A percentile compares a stretch with the other conserved stretches of the same genome.
These are phyloP conservation scores for Neobulgaria alba DNA, from an alignment of 2,329 filamentous ascomycete species.

Conservation along the genomic window DNA sequence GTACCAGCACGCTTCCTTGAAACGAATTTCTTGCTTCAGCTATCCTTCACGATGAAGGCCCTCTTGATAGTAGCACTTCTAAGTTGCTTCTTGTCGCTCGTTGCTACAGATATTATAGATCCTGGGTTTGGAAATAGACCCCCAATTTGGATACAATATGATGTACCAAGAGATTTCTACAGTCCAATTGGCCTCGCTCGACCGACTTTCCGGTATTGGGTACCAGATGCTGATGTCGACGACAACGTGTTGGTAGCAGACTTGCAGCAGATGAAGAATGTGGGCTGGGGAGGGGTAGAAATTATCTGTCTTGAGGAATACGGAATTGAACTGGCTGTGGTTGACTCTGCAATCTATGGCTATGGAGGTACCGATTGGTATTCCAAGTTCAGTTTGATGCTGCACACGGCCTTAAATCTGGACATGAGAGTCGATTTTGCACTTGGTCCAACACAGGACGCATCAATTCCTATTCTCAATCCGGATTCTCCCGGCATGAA, in stretches of 20 bases:
- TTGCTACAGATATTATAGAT: background rate
- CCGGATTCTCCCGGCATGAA: background rate
- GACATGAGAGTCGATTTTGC: background rate
- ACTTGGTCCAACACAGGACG: background rate
- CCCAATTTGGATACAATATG: background rate
- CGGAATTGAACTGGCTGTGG: background rate
- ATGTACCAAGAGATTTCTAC: background rate
- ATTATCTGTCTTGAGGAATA: background rate
- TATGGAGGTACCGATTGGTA: background rate
- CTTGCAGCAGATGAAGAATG: background rate
- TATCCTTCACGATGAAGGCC: background rate
- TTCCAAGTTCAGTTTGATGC: background rate
- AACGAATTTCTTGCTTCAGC: too few species aligned
- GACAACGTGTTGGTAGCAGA: background rate
- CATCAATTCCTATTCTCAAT: background rate
- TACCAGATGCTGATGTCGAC: background rate
- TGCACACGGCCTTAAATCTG: background rate
- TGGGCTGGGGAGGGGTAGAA: background rate
- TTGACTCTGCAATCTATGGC: background rate
- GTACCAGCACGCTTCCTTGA: background rate
- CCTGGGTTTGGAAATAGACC: background rate
- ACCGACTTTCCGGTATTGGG: background rate
- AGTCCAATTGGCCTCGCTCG: background rate
- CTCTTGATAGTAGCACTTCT: background rate
- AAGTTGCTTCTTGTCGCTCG: background rate